Conservation (phyloP, 805 yeast species). For the Lipomyces spencermartinsiae region DNA sequence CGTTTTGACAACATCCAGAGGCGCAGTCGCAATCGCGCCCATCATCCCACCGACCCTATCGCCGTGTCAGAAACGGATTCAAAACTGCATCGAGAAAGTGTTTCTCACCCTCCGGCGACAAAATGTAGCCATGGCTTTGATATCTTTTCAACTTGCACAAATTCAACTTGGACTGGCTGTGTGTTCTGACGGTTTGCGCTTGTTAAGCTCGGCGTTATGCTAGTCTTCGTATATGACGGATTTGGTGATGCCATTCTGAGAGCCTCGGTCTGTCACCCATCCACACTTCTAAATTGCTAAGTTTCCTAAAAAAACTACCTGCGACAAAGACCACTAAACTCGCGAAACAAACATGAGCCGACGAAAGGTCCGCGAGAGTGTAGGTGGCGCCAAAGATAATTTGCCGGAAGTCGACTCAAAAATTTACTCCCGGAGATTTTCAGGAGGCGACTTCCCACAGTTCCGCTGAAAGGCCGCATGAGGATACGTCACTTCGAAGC, state of each 20-base stretch:
- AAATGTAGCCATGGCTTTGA: conserved; percentile 56
- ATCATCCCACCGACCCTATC: conserved; percentile 85
- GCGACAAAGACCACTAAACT: background rate
- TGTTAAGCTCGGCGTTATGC: background rate
- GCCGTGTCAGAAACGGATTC: background rate
- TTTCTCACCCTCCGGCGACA: conserved; percentile 51
- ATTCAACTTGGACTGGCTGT: background rate
- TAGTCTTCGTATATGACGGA: background rate
- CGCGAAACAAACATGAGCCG: background rate
- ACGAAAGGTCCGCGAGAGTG: background rate
- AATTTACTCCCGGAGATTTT: background rate
- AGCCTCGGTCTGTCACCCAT: background rate
- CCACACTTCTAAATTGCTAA: background rate
- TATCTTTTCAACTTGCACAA: conserved; percentile 24
- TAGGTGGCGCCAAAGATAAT: background rate
- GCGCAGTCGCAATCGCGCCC: conserved; percentile 93
- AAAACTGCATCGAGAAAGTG: background rate
- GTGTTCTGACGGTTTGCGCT: background rate
- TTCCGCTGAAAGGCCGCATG: background rate
- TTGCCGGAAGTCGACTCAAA: background rate
- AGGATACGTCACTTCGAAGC: background rate
- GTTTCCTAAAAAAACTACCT: background rate
- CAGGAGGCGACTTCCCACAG: background rate
- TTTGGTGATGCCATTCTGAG: background rate
- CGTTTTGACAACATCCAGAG: conserved; percentile 93